Base-by-base conservation (phyloP, 345 rosid genomes). In the Reutealis trisperma region DNA sequence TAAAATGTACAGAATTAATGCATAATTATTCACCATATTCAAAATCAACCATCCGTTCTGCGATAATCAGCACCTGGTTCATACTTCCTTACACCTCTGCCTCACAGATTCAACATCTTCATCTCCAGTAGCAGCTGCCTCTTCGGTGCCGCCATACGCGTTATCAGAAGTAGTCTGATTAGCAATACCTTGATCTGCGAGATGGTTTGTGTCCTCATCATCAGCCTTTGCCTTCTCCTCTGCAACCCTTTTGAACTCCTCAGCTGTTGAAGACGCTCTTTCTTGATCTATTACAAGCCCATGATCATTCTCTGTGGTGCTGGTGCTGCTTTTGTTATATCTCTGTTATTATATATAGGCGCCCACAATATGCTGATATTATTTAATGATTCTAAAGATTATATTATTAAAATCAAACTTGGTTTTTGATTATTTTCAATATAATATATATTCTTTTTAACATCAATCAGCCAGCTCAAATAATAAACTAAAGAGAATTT, bases 241-340 rank as follows among this genome's bases (percentile, higher is more conserved):
- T 0, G 79, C 84, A 6, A 83, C 75, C 47, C 85, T 81, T 66
- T 55, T 77, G 82, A 89, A 89, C 82, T 88, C 89, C 37, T 85
- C 81, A 4, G 88, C 90, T 15, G 80, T 78, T 0, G 87, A 89
- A 5, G 89, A 75, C 52, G 91, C 91, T 80, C 91, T 85, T 76
- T 80, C 85, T 24, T 45, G 49, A 7, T 79, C 81, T 25, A 15
- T 63, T 64, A 5, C 30, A 32, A 14, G 58, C 58, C 58, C 58
- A 0, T 54, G 21, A 2, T 54, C 7, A 54, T 14, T 18, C 19
- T 54, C 21, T 18, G 19, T 54, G 37, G 3, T 34, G 37, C 37
- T 2, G 37, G 6, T 6, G 19, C 58, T 54, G 7, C 49, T 9
- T 45, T 11, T 11, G 6, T 54, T 54, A 18, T 54, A 15, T 16